Evolutionary conservation across 352 stramenopile species (phyloP), one percentile per base, ranked within the genome.

Genomic region (Pythium dissimile): DNA sequence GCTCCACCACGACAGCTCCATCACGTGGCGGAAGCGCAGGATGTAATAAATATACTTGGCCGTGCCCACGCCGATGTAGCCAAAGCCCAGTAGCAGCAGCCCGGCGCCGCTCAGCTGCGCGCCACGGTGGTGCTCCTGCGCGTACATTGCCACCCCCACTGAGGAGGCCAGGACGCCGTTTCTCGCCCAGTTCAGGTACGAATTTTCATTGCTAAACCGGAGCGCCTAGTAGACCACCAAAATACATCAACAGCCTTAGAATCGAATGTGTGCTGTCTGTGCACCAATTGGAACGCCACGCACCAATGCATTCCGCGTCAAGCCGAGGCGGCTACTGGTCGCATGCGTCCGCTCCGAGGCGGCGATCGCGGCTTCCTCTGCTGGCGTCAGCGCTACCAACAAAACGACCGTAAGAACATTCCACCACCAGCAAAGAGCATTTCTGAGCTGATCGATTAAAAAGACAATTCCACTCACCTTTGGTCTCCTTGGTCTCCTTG

Each of bases 41-140:
- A 94, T 89, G 67, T 94, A 94, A 73, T 89, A 91, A 71, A 94
- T 89, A 75, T 94, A 94, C 75, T 94, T 94, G 56, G 77, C 72
- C 32, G 82, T 92, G 50, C 84, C 84, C 44, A 92, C 84, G 51
- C 84, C 84, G 71, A 94, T 92, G 69, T 92, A 94, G 48, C 84
- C 84, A 59, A 94, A 94, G 60, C 84, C 82, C 31, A 94, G 67
- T 12, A 94, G 64, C 66, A 94, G 67, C 48, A 92, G 59, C 1
- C 81, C 84, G 1, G 84, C 84, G 26, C 84, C 84, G 59, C 82
- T 92, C 30, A 94, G 58, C 54, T 94, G 84, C 41, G 84, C 84
- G 49, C 84, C 84, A 27, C 84, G 82, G 54, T 94, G 84, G 59
- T 94, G 84, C 64, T 94, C 84, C 64, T 94, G 84, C 24, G 84